These are phyloP conservation scores for Dryas integrifolia DNA, from an alignment of 331 rosid species.

Conservation along the genomic window DNA sequence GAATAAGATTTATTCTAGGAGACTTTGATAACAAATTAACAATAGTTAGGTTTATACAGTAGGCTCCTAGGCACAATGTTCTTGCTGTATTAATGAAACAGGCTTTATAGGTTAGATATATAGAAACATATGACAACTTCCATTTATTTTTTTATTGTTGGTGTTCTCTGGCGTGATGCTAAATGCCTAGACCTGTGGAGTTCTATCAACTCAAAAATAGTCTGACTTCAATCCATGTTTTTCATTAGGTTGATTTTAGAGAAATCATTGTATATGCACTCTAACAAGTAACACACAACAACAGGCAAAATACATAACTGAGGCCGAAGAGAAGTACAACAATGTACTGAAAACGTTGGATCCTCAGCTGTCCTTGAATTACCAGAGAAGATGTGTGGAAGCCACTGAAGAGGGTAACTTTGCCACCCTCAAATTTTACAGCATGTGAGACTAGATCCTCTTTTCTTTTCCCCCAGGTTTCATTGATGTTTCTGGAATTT, in stretches of 20 bases:
- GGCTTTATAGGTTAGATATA: neutral
- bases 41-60: neutral
- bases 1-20: neutral
- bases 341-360: slow-evolving; percentile 53
- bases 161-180: neutral
- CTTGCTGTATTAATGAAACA: neutral
- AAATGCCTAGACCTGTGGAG: neutral
- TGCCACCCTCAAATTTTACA: slow-evolving; percentile 11
- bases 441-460: neutral
- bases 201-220: neutral
- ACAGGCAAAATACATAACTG: slow-evolving; percentile 73
- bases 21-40: neutral
- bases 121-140: neutral
- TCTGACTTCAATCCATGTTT: neutral
- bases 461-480: neutral
- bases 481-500: slow-evolving; percentile 13
- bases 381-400: slow-evolving; percentile 81
- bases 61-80: slow-evolving; percentile 1
- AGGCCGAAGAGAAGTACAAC: slow-evolving; percentile 76
- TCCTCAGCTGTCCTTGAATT: slow-evolving; percentile 60
- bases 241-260: neutral
- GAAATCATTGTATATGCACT: neutral
- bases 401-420: slow-evolving; percentile 82
- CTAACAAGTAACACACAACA: neutral
- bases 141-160: neutral